Conservation (phyloP, 2,329 filamentous ascomycete species). For the Penicillium glabrum region DNA sequence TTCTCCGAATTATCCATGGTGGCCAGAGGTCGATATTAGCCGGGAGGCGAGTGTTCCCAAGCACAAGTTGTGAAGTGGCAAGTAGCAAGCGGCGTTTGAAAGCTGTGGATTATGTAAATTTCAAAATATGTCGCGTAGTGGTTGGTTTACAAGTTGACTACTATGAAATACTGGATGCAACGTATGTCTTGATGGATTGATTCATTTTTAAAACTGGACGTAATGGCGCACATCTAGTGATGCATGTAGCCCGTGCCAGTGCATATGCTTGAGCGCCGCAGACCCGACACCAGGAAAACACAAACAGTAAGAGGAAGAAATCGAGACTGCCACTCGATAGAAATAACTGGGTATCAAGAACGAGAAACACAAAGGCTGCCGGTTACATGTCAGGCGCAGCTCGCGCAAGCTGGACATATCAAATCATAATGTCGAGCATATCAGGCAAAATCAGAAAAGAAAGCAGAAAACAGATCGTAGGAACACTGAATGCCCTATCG, state of each 20-base stretch:
- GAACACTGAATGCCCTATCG: not conserved
- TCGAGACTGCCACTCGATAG: conserved; percentile 25
- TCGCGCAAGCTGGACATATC: not conserved
- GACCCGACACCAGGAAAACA: conserved; percentile 13
- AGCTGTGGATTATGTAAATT: no score
- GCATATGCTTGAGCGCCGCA: conserved; percentile 4
- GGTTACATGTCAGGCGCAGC: not conserved
- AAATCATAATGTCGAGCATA: not conserved
- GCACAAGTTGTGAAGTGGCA: conserved; percentile 2
- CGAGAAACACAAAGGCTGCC: conserved; percentile 1
- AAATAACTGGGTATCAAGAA: conserved; percentile 39
- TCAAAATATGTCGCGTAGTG: no score
- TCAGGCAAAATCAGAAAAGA: conserved; percentile 8
- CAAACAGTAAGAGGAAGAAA: conserved; percentile 13
- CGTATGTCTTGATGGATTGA: not conserved
- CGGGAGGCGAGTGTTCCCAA: conserved; percentile 1
- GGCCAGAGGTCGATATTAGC: conserved; percentile 9
- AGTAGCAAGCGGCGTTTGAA: not conserved
- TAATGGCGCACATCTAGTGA: conserved; percentile 2
- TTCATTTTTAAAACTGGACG: not conserved
- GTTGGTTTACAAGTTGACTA: not conserved
- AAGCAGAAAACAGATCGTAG: conserved; percentile 2
- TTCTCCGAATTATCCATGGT: conserved; percentile 15
- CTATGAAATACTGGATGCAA: not conserved
- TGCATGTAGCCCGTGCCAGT: conserved; percentile 7